Base-by-base conservation (phyloP, 495 filamentous ascomycete genomes). In the Penicillium salamii region DNA sequence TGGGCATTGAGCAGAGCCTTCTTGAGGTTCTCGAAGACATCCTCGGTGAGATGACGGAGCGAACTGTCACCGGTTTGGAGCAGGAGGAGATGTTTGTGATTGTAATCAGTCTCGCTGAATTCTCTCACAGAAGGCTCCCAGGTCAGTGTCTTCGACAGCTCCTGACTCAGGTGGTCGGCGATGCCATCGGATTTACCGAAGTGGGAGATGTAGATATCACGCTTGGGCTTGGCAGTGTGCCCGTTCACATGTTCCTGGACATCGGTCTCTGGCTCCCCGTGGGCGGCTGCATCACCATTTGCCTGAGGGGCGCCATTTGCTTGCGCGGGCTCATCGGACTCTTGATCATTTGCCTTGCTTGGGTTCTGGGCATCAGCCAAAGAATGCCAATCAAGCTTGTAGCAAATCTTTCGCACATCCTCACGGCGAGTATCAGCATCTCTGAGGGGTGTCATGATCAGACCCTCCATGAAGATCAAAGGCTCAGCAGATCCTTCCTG, bases 401-500 rank as follows among this genome's bases (percentile, higher is more conserved):
- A 71, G 59, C 67, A 70, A 13, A 68, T 42, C 17, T 64, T 59
- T 7, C 60, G 49, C 12, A 38, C 23, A 7, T 55, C 38, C n/a
- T 40, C 37, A 14, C 47, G 39, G 32, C 46, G 14, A 11, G 44
- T 43, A n/a, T 57, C 50, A 7, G 50, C 21, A 23, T 61, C 53
- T 19, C 61, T 55, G 24, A 72, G 62, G 0, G 69, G 69, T 28
- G 69, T 65, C 49, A 72, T 67, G 0, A 62, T 43, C 17, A 69
- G 39, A 19, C 59, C 64, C 11, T 68, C 62, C 32, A 72, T 55
- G 5, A 36, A 50, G 21, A 72, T 66, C 8, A 69, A 32, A 1
- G 64, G 42, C 12, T 65, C 61, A 2, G 53, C 31, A 1, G 53
- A 50, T 34, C 57, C 43, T n/a, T 58, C 52, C 1, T 32, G 37